phyloP scores from a whole-genome alignment of 768 basidiomycete genomes.

The Tulasnella sp. region DNA sequence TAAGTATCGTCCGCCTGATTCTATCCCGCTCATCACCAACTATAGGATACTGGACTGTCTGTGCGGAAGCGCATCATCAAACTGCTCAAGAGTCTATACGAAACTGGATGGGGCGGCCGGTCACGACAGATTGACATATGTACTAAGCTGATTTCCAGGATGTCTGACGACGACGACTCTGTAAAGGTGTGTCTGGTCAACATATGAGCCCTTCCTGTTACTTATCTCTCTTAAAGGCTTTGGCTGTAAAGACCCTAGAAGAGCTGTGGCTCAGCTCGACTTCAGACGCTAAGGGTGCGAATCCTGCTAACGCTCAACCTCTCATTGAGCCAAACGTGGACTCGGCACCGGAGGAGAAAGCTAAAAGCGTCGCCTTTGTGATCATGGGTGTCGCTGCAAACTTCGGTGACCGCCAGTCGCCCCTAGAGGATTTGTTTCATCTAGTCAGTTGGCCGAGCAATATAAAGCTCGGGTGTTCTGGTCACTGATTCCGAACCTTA shows the following conservation, averaged over 20 bases:
- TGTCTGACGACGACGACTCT: slow-evolving; percentile 87
- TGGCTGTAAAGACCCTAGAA: slow-evolving; percentile 80
- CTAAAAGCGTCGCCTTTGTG: slow-evolving; percentile 47
- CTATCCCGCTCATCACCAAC: neutral
- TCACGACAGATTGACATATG: slow-evolving; percentile 66
- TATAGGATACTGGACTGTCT: slow-evolving; percentile 82
- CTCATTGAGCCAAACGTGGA: slow-evolving; percentile 37
- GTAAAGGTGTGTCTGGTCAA: slow-evolving; percentile 45
- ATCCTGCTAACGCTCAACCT: neutral
- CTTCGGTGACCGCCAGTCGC: slow-evolving; percentile 73
- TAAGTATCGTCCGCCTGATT: neutral
- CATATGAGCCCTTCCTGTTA: neutral
- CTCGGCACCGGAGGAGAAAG: slow-evolving; percentile 30
- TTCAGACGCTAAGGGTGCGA: neutral
- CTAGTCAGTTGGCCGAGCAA: slow-evolving; percentile 30
- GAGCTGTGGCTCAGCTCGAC: slow-evolving; percentile 74
- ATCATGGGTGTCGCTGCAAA: slow-evolving; percentile 78
- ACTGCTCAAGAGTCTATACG: slow-evolving; percentile 73
- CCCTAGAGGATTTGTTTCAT: slow-evolving; percentile 74
- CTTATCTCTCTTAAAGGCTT: slow-evolving; percentile 37
- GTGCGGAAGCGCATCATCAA: slow-evolving; percentile 96
- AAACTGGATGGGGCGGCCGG: slow-evolving; percentile 43
- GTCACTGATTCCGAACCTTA: slow-evolving; percentile 6
- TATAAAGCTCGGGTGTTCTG: neutral
- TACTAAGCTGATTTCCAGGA: slow-evolving; percentile 66